phyloP scores from a whole-genome alignment of 2,329 filamentous ascomycete species.

The Fusarium abutilonis region DNA sequence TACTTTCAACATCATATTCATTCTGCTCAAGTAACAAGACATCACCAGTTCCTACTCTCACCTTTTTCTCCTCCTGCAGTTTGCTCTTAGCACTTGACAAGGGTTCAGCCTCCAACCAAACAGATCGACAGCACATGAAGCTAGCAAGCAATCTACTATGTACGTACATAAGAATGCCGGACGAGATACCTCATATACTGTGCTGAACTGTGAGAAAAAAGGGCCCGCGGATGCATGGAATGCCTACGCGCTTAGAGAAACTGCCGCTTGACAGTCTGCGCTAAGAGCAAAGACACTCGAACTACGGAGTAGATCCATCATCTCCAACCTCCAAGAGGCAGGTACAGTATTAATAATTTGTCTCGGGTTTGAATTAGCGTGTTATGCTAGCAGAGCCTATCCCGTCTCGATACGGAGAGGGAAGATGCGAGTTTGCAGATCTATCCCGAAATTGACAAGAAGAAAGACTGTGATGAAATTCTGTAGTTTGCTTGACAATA shows the following conservation, averaged over 20 bases:
- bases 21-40: no score
- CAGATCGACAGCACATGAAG: conserved; percentile 4
- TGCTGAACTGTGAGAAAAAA: background rate
- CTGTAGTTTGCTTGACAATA: background rate
- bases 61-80: conserved; percentile 9
- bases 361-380: no score
- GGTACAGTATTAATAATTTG: background rate
- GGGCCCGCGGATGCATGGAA: background rate
- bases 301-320: background rate
- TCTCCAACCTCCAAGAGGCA: conserved; percentile 10
- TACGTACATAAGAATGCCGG: no score
- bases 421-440: conserved; percentile 1
- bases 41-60: background rate
- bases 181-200: background rate
- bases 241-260: conserved; percentile 19
- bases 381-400: background rate
- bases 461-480: no score
- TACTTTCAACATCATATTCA: no score
- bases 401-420: conserved; percentile 23
- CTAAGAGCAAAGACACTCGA: conserved; percentile 27
- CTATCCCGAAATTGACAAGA: background rate
- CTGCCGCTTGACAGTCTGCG: conserved; percentile 19
- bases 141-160: no score
- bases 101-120: conserved; percentile 1
- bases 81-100: conserved; percentile 22